phyloP scores from a whole-genome alignment of 169 alveolate species.

The Cyclospora cayetanensis region DNA sequence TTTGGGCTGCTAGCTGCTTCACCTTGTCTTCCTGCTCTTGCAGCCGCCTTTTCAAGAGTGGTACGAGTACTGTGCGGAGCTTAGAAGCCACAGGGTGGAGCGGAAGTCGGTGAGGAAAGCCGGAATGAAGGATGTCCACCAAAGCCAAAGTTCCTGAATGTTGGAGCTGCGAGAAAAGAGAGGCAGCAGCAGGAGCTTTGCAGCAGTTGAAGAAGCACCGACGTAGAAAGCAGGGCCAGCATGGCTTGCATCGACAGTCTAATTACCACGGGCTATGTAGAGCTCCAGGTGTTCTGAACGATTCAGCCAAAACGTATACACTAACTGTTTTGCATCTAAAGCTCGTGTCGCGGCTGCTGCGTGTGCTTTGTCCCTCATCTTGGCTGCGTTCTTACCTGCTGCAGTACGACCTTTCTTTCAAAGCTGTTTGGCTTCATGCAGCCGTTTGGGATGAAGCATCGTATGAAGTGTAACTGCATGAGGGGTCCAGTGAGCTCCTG shows the following conservation, averaged over 20 bases:
- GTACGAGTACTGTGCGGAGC: not conserved
- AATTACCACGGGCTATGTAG: not conserved
- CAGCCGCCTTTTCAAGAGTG: not conserved
- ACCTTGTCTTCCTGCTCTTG: slow-evolving; percentile 6
- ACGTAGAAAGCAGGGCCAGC: not conserved
- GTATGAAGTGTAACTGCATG: slow-evolving; percentile 63
- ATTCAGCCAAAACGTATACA: not conserved
- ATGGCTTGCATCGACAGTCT: not conserved
- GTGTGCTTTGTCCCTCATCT: not conserved
- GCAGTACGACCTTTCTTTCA: slow-evolving; percentile 1
- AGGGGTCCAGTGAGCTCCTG: slow-evolving; percentile 16
- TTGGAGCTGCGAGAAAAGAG: not conserved
- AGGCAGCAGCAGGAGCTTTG: not conserved
- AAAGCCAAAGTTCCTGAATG: slow-evolving; percentile 58
- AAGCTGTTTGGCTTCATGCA: slow-evolving; percentile 9
- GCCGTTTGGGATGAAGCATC: slow-evolving; percentile 56
- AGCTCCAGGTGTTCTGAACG: not conserved
- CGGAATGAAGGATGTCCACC: slow-evolving; percentile 34
- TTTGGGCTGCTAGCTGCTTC: not conserved
- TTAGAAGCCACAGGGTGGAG: slow-evolving; percentile 6
- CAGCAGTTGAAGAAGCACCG: not conserved
- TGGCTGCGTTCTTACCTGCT: not conserved
- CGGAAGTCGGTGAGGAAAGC: slow-evolving; percentile 65
- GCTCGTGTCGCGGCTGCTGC: not conserved
- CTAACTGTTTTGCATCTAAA: not conserved